Evolutionary conservation across 495 filamentous ascomycete genomes (phyloP).

Genomic region (Penicillium mononematosum): DNA sequence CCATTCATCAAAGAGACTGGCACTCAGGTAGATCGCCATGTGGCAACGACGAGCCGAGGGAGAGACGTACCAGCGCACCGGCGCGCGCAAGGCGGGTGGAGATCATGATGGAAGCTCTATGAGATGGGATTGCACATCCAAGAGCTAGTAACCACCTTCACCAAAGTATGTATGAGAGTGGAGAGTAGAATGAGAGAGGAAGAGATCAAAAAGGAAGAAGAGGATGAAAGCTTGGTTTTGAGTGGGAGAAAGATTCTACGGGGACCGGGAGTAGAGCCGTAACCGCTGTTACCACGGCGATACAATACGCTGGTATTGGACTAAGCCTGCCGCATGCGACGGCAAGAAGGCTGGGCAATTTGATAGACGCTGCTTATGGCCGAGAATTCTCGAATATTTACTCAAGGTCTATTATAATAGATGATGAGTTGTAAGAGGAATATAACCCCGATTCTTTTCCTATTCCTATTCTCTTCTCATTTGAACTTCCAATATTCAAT

Average conservation of each 20-base stretch:
- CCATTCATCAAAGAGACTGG: conserved; percentile 3
- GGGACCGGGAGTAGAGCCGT: conserved; percentile 42
- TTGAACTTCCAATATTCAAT: background rate
- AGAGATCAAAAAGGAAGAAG: conserved; percentile 35
- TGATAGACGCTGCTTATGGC: conserved; percentile 7
- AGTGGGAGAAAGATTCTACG: conserved; percentile 43
- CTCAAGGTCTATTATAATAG: background rate
- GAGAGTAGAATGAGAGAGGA: conserved; percentile 34
- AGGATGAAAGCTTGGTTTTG: conserved; percentile 46
- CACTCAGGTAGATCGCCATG: conserved; percentile 8
- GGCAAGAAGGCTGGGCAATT: conserved; percentile 14
- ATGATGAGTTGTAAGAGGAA: background rate
- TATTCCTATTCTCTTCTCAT: background rate
- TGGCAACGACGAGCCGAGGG: conserved; percentile 8
- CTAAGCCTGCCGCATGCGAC: conserved; percentile 29
- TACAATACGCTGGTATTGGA: conserved; percentile 38
- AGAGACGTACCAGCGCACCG: conserved; percentile 55
- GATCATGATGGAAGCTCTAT: conserved; percentile 54
- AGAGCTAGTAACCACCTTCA: conserved; percentile 46
- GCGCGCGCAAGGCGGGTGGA: conserved; percentile 55
- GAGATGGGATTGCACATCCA: conserved; percentile 37
- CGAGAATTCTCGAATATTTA: background rate
- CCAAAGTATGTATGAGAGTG: conserved; percentile 37
- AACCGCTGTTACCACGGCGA: conserved; percentile 43
- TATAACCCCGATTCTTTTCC: background rate